Evolutionary conservation across 345 rosid genomes (phyloP), one percentile per base, ranked within the genome.

Genomic region (Acer saccharum): DNA sequence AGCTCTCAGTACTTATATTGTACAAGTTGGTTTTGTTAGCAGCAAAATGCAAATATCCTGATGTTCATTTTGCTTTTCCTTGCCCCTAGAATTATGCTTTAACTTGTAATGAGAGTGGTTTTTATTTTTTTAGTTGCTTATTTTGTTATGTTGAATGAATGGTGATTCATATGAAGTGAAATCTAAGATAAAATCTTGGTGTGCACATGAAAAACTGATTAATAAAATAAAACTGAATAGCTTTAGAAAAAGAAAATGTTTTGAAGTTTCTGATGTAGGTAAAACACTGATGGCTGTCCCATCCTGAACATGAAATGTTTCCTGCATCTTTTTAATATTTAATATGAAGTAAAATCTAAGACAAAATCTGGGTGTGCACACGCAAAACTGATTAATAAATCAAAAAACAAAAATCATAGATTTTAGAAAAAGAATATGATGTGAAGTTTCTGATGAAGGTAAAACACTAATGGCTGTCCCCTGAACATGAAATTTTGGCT

Each of bases 121-220:
- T 71, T 72, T 57, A 55, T 71, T 57, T 71, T 71, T 21, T 52
- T 18, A 29, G 65, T 57, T 32, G 48, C 23, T 57, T 71, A n/a
- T 18, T 72, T 17, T 29, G 65, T 72, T 35, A n/a, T 57, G 13
- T n/a, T 18, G n/a, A 18, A 32, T 72, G n/a, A 66, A 66, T 6
- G 43, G 43, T 4, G 3, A 32, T 27, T 66, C 44, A 16, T 32
- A 29, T 66, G 21, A 29, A 66, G 16, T 23, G 14, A 25, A 10
- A 7, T 64, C 20, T 10, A 27, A 23, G 13, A 20, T 18, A 27
- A 64, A 64, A 64, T 16, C 16, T 64, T 9, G 41, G 32, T 25
- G 41, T 63, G 68, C 32, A 27, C 41, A 23, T 23, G 18, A 14
- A 64, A 29, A 9, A 60, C 50, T 60, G 58, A 54, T 16, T 16